Evolutionary conservation across 2,329 filamentous ascomycete species (phyloP).

Genomic region (Paraphaeosphaeria sporulosa): DNA sequence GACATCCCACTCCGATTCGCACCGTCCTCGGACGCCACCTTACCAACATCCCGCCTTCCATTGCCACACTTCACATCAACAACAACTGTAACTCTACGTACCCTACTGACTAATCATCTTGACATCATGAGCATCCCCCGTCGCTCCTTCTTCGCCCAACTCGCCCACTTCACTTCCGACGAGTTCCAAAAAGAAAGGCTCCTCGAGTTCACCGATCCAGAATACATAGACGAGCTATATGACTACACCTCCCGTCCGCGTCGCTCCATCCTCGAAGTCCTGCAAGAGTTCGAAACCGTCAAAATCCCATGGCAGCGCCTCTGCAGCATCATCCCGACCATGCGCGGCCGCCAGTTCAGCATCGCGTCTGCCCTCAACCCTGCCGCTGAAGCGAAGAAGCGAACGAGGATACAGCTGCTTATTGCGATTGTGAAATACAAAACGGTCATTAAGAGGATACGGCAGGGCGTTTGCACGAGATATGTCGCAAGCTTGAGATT

Average conservation of each 20-base stretch:
- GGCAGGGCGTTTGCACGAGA: conserved; percentile 88
- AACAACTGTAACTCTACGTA: conserved; percentile 69
- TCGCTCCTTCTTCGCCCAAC: conserved; percentile 81
- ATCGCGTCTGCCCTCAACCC: conserved; percentile 75
- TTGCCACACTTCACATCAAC: conserved; percentile 49
- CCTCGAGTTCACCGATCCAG: conserved; percentile 79
- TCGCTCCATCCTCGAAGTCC: conserved; percentile 88
- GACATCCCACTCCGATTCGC: conserved; percentile 70
- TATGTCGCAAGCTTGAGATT: conserved; percentile 74
- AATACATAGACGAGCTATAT: conserved; percentile 88
- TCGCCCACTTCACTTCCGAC: conserved; percentile 78
- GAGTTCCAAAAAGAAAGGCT: conserved; percentile 80
- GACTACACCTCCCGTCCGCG: conserved; percentile 93
- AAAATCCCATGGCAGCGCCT: conserved; percentile 79
- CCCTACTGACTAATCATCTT: conserved; percentile 80
- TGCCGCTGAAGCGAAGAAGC: conserved; percentile 16
- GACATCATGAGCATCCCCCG: conserved; percentile 91
- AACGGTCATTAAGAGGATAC: conserved; percentile 82
- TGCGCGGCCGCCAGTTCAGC: conserved; percentile 92
- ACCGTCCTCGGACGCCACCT: conserved; percentile 37
- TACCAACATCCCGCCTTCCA: conserved; percentile 48
- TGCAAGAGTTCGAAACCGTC: conserved; percentile 88
- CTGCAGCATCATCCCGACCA: conserved; percentile 76
- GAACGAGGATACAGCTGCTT: conserved; percentile 72
- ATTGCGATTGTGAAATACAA: conserved; percentile 91